Conservation (phyloP, 1,284 basidiomycete species). For the Ceraceosorus guamensis region DNA sequence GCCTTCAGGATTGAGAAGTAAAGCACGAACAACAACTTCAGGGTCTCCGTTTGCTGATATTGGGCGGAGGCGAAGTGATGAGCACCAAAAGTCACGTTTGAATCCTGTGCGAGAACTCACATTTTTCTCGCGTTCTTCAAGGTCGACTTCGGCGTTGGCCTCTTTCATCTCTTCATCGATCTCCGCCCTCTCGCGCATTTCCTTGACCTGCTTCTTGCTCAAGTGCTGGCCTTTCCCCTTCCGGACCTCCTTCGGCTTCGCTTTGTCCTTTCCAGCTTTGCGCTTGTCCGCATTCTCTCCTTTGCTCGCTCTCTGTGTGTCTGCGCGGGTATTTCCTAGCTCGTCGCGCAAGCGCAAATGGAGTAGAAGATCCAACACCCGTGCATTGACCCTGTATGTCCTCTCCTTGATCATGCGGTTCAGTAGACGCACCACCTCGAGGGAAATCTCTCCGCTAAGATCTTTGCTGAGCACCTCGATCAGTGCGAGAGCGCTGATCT, state of each 20-base stretch:
- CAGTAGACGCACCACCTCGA: conserved; percentile 81
- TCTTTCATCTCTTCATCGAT: conserved; percentile 47
- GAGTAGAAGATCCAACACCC: conserved; percentile 76
- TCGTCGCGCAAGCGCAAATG: conserved; percentile 82
- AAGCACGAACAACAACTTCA: conserved; percentile 93
- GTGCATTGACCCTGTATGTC: conserved; percentile 79
- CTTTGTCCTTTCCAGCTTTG: conserved; percentile 51
- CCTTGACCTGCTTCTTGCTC: conserved; percentile 44
- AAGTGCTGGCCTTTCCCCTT: conserved; percentile 39
- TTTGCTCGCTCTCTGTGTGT: conserved; percentile 53
- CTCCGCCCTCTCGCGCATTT: conserved; percentile 29
- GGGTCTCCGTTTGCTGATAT: conserved; percentile 83
- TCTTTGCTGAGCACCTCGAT: conserved; percentile 75
- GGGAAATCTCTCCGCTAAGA: conserved; percentile 67
- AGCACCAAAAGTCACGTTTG: not conserved
- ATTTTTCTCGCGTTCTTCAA: conserved; percentile 74
- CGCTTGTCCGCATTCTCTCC: conserved; percentile 50
- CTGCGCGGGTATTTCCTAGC: conserved; percentile 66
- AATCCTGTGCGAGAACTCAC: conserved; percentile 53
- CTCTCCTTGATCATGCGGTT: conserved; percentile 96
- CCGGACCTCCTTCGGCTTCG: conserved; percentile 27
- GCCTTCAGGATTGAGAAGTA: conserved; percentile 95
- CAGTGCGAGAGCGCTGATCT: conserved; percentile 72
- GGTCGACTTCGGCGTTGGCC: conserved; percentile 87
- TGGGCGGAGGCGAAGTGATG: too few species aligned